Base-by-base conservation (phyloP, 768 basidiomycete species). In the Lyophyllum atratum region DNA sequence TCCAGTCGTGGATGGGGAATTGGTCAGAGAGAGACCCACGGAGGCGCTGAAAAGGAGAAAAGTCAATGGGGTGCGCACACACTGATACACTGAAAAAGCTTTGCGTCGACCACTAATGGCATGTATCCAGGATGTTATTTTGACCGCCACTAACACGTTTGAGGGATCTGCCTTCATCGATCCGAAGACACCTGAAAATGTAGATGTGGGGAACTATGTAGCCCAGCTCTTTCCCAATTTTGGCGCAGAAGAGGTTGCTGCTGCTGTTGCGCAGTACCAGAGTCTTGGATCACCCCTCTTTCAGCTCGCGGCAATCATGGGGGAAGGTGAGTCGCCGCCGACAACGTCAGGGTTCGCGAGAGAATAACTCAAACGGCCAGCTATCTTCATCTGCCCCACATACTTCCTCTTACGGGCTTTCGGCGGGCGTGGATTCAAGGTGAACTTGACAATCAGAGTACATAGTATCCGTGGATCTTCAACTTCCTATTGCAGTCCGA, bases 1-100 rank as follows among this genome's bases (percentile, higher is more conserved):
- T 12, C 80, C 81, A 0, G 79, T 83, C 22, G 72, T 83, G 0
- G 81, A 82, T 57, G 81, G 76, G 0, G 68, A 63, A 0, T 76
- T 80, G 54, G 79, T 82, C 28, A 64, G 69, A 0, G 71, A 78
- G 37, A 66, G 76, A n/a, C 79, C 80, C 1, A 75, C 70, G 0
- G 53, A 74, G 45, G 67, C 76, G 2, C 52, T 83, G 17, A 58
- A 59, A 7, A 61, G 69, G 29, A 70, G 75, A n/a, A 71, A 67
- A 52, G 53, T 79, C 42, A 83, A 82, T 31, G 76, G 75, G 11
- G 80, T 82, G 60, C 12, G 77, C 62, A 4, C 17, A n/a, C 10
- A 11, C 14, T 14, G 12, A 1, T 49, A 2, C 56, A 19, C 45
- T 40, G 52, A 9, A 48, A 24, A n/a, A n/a, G n/a, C n/a, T n/a